These are phyloP conservation scores for Rhizopus arrhizus DNA, from an alignment of 371 early-diverging fungal species.

Conservation along the genomic window DNA sequence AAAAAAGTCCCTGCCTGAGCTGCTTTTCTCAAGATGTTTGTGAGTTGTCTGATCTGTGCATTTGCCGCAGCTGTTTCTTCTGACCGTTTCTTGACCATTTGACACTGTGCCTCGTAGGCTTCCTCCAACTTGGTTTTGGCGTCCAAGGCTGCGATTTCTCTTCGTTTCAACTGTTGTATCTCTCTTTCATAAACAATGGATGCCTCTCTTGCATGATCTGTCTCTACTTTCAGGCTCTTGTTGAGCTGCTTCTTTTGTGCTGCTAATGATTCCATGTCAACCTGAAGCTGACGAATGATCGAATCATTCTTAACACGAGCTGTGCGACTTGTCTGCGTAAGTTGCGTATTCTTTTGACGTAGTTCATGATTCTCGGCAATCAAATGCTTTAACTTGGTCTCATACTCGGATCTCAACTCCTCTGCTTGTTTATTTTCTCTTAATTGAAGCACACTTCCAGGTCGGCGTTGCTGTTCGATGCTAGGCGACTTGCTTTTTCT, in stretches of 20 bases:
- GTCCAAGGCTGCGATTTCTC: conserved; percentile 55
- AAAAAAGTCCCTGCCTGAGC: conserved; percentile 41
- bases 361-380: conserved; percentile 65
- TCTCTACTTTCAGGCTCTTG: conserved; percentile 66
- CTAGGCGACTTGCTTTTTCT: neutral
- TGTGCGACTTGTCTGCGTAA: conserved; percentile 47
- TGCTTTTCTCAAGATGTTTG: conserved; percentile 31
- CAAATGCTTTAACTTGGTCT: conserved; percentile 66
- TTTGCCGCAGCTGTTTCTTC: conserved; percentile 44
- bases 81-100: conserved; percentile 45
- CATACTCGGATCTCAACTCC: conserved; percentile 53
- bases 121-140: conserved; percentile 68
- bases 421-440: conserved; percentile 36
- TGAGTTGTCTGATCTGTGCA: conserved; percentile 36
- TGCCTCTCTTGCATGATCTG: conserved; percentile 59
- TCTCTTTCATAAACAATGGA: conserved; percentile 62
- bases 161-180: conserved; percentile 61
- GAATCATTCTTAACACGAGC: conserved; percentile 48
- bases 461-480: neutral
- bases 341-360: conserved; percentile 55
- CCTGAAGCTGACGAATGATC: conserved; percentile 38
- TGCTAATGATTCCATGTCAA: conserved; percentile 56
- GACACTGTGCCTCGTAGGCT: conserved; percentile 56
- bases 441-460: conserved; percentile 21
- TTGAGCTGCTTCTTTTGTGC: conserved; percentile 73